phyloP scores from a whole-genome alignment of 352 stramenopile genomes.

The Globisporangium alternatum region DNA sequence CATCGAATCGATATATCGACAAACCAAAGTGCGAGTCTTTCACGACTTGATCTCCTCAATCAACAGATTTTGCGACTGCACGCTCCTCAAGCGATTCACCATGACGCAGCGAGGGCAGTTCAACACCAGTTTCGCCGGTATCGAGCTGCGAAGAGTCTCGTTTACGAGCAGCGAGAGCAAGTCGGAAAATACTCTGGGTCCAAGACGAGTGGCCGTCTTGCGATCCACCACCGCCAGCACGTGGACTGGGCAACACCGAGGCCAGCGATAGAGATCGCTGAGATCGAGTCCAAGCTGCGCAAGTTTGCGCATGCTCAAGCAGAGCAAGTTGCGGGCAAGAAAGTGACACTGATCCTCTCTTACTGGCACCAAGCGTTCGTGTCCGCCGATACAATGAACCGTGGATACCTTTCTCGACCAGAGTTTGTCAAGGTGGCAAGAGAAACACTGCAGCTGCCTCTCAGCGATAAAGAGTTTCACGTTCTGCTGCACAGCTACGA shows the following conservation, averaged over 20 bases:
- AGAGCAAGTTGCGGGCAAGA: conserved; percentile 24
- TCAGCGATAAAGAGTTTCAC: conserved; percentile 51
- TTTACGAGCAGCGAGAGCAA: conserved; percentile 32
- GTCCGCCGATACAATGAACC: conserved; percentile 21
- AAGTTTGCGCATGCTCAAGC: conserved; percentile 35
- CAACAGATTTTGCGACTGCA: conserved; percentile 34
- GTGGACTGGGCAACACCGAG: conserved; percentile 62
- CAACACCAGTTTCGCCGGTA: conserved; percentile 41
- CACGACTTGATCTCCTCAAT: conserved; percentile 20
- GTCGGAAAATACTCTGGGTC: conserved; percentile 54
- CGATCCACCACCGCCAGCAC: conserved; percentile 66
- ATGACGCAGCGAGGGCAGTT: conserved; percentile 40
- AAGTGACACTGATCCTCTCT: conserved; percentile 35
- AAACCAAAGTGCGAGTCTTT: not conserved
- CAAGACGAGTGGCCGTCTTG: conserved; percentile 43
- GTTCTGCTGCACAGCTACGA: conserved; percentile 58
- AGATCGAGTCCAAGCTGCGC: conserved; percentile 50
- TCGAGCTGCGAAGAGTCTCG: conserved; percentile 27
- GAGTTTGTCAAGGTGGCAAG: conserved; percentile 41
- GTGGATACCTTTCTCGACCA: conserved; percentile 26
- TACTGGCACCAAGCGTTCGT: conserved; percentile 43
- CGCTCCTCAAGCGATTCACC: conserved; percentile 29
- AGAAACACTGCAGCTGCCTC: conserved; percentile 31
- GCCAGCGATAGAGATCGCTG: conserved; percentile 31
- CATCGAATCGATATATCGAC: conserved; percentile 15